These are phyloP conservation scores for Candida gorgasii DNA, from an alignment of 805 yeast genomes.

Conservation along the genomic window DNA sequence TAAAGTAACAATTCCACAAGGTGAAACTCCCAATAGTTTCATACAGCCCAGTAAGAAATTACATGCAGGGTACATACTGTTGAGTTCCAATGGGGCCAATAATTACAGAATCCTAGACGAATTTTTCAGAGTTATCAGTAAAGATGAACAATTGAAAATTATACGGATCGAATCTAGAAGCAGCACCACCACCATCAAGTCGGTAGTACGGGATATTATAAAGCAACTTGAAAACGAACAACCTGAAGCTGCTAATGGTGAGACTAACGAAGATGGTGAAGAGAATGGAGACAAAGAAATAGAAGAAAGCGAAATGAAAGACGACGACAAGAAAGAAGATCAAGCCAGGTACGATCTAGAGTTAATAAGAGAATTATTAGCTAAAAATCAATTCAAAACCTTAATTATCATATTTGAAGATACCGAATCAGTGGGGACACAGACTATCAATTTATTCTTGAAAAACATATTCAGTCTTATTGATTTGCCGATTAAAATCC, in stretches of 20 bases:
- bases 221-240: slow-evolving; percentile 21
- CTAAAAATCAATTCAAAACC: background rate
- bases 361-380: slow-evolving; percentile 11
- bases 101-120: slow-evolving; percentile 40
- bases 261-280: too few species aligned
- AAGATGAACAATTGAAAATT: slow-evolving; percentile 19
- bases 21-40: slow-evolving; percentile 4
- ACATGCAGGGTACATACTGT: slow-evolving; percentile 34
- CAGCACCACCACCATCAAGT: slow-evolving; percentile 32
- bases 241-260: slow-evolving; percentile 1
- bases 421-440: slow-evolving; percentile 34
- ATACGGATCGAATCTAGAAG: slow-evolving; percentile 32
- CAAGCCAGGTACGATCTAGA: slow-evolving; percentile 38
- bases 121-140: slow-evolving; percentile 19
- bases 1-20: background rate
- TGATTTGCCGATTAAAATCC: slow-evolving; percentile 32
- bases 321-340: slow-evolving; percentile 16
- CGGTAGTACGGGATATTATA: slow-evolving; percentile 34
- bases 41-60: slow-evolving; percentile 18
- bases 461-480: slow-evolving; percentile 26
- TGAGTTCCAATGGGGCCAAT: slow-evolving; percentile 43
- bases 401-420: slow-evolving; percentile 35
- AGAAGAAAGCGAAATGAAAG: slow-evolving; percentile 10
- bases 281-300: slow-evolving; percentile 19
- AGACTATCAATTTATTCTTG: slow-evolving; percentile 36